These are phyloP conservation scores for Bisporella sp. DNA, from an alignment of 2,329 filamentous ascomycete genomes.

Conservation along the genomic window DNA sequence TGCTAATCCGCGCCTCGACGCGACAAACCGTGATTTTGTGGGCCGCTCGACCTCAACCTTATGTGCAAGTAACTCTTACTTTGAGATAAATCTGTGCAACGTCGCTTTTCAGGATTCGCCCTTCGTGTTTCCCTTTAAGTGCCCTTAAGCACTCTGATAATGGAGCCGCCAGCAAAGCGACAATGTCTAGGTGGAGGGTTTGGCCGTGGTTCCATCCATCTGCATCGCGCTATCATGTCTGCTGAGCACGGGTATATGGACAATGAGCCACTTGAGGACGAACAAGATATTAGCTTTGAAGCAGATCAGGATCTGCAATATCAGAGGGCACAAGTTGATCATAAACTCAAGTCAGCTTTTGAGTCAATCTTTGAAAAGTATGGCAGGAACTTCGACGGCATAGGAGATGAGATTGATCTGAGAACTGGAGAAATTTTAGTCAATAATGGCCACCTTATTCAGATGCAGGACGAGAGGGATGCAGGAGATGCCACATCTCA, in stretches of 20 bases:
- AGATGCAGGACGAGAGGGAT: constrained; percentile 53
- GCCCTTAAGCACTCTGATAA: constrained; percentile 21
- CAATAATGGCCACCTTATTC: constrained; percentile 76
- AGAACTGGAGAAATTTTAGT: constrained; percentile 76
- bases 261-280: constrained; percentile 7
- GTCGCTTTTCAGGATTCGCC: no score
- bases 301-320: constrained; percentile 51
- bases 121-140: no score
- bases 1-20: no score
- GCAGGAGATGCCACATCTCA: constrained; percentile 27
- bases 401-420: constrained; percentile 87
- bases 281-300: constrained; percentile 33
- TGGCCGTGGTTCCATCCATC: no score
- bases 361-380: constrained; percentile 90
- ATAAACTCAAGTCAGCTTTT: constrained; percentile 73
- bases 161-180: constrained; percentile 56
- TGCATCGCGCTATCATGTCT: constrained; percentile 3
- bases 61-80: no score
- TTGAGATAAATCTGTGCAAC: no score
- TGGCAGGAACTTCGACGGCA: constrained; percentile 69
- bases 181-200: constrained; percentile 40
- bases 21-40: no score
- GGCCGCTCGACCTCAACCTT: no score
- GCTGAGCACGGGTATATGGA: constrained; percentile 6
- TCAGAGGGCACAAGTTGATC: constrained; percentile 59